Base-by-base conservation (phyloP, 768 basidiomycete species). In the Boletus sp. region DNA sequence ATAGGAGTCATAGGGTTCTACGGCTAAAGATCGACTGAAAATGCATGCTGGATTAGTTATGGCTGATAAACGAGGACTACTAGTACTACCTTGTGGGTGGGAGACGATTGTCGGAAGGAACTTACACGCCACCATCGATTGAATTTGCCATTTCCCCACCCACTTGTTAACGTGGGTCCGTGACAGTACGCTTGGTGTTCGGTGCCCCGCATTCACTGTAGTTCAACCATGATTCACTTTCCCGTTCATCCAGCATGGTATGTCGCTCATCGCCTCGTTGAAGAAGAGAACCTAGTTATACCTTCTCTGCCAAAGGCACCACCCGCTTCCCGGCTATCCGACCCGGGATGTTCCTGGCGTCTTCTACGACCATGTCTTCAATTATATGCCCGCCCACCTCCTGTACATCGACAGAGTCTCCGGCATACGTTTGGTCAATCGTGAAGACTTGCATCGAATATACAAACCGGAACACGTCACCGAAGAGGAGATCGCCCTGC, bases 341-440 rank as follows among this genome's bases (percentile, higher is more conserved):
- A 36, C 15, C 44, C 50, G 12, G 11, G 61, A 56, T 14, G 49
- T 57, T 42, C 18, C 33, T 6, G n/a, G 45, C 1, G 39, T 50
- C 47, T 64, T 63, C 30, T 32, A 63, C 28, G 61, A 62, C 35
- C 50, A 60, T 17, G 51, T 64, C 54, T 64, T 55, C 28, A 57
- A 64, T 28, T 29, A 57, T 24, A 60, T 64, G 59, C 63, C 63
- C 11, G 32, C 54, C 10, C 58, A 64, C 20, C 62, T 64, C n/a
- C 48, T 64, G 12, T 39, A 57, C 14, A 60, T 64, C 17, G 46
- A 46, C 46, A 7, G 33, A 33, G 33, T 44, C 12, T 57, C 55
- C 15, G 29, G 48, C 45, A 40, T 52, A 32, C 55, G 54, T 10
- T 30, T 64, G 32, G 37, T 61, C 46, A 6, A 49, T 14, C 64